Percentiles rank a stretch among this genome's conserved stretches.
These are phyloP conservation scores for Exophiala alcalophila DNA, from an alignment of 2,329 filamentous ascomycete species.

Conservation along the genomic window DNA sequence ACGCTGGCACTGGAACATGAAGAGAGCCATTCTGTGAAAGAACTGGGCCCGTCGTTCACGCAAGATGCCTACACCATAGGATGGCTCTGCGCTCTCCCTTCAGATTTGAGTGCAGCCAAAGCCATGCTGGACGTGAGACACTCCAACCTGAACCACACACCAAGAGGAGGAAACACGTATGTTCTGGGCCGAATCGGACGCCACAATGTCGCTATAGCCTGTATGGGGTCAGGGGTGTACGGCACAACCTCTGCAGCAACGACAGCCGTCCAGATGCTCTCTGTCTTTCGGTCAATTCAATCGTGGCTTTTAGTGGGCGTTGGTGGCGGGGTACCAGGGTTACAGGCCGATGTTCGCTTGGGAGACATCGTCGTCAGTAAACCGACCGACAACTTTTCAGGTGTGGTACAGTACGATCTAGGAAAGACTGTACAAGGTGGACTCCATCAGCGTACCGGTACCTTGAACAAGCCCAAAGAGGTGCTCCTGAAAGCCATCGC, in stretches of 20 bases:
- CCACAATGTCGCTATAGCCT: slow-evolving; percentile 28
- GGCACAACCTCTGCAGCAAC: slow-evolving; percentile 28
- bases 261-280: slow-evolving; percentile 25
- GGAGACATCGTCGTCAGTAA: slow-evolving; percentile 31
- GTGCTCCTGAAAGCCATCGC: slow-evolving; percentile 28
- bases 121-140: slow-evolving; percentile 19
- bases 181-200: slow-evolving; percentile 30
- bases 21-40: too few species aligned
- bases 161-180: slow-evolving; percentile 32
- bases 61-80: slow-evolving; percentile 14
- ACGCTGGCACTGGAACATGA: too few species aligned
- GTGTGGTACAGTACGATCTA: slow-evolving; percentile 35
- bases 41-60: too few species aligned
- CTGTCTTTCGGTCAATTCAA: slow-evolving; percentile 27
- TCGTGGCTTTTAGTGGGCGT: slow-evolving; percentile 33
- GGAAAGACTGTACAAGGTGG: slow-evolving; percentile 30
- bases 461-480: slow-evolving; percentile 24
- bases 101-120: slow-evolving; percentile 10
- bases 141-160: neutral
- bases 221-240: slow-evolving; percentile 28
- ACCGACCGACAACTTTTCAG: slow-evolving; percentile 23
- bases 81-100: slow-evolving; percentile 17
- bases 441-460: slow-evolving; percentile 27
- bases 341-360: slow-evolving; percentile 30
- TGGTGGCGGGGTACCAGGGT: slow-evolving; percentile 29